phyloP scores from a whole-genome alignment of 148 eudicot genomes.

The Chenopodium suecicum region DNA sequence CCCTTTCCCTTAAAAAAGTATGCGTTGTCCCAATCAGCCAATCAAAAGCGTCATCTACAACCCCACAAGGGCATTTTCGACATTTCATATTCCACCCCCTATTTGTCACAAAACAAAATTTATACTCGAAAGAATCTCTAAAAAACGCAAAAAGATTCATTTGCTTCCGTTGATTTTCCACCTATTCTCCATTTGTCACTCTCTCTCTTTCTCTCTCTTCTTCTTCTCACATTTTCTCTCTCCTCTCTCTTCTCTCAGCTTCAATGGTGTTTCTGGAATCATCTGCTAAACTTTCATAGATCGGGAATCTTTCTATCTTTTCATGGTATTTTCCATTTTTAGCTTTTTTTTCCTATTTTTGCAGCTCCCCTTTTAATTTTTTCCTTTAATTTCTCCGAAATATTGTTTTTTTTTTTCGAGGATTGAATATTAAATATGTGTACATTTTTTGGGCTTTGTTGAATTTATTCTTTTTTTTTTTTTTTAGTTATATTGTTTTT shows the following conservation, averaged over 20 bases:
- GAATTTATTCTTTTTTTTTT: no score
- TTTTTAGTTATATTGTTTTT: not conserved
- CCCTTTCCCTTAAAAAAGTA: constrained; percentile 33
- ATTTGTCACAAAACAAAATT: constrained; percentile 15
- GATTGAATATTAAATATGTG: no score
- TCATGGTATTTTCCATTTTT: constrained; percentile 9
- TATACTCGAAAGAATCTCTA: constrained; percentile 14
- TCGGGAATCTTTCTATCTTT: constrained; percentile 23
- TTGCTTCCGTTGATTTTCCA: constrained; percentile 17
- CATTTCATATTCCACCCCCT: not conserved
- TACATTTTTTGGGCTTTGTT: no score
- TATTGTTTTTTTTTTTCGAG: not conserved
- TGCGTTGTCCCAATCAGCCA: constrained; percentile 34
- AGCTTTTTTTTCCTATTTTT: not conserved
- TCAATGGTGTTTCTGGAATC: constrained; percentile 20
- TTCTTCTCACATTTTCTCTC: not conserved
- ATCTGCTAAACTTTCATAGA: constrained; percentile 20
- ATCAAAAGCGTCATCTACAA: constrained; percentile 23
- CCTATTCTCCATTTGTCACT: not conserved
- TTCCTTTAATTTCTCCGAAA: not conserved
- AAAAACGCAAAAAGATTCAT: constrained; percentile 24
- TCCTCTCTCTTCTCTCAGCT: not conserved
- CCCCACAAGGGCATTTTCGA: constrained; percentile 23
- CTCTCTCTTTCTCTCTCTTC: constrained; percentile 1
- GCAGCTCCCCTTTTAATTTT: not conserved